Percentiles rank a stretch among this genome's conserved stretches.
phyloP scores from a whole-genome alignment of 1,284 basidiomycete genomes.

The Apiotrichum akiyoshidainum region DNA sequence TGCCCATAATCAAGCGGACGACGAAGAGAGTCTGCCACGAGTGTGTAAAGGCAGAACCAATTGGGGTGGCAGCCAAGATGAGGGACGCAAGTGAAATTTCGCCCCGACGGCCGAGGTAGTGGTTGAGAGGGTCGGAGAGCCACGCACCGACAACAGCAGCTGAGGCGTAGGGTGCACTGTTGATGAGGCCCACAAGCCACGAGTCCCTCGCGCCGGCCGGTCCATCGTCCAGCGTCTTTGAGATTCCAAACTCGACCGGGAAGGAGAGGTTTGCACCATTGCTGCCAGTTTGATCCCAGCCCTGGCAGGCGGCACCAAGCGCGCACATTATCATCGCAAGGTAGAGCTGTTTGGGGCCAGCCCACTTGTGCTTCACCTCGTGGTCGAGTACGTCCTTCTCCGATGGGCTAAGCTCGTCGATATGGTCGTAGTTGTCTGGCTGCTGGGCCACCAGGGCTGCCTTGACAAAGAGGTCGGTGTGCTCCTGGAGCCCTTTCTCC shows the following conservation, averaged over 20 bases:
- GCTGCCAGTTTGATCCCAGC: constrained; percentile 47
- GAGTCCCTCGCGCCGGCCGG: constrained; percentile 51
- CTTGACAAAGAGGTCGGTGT: constrained; percentile 52
- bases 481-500: constrained; percentile 53
- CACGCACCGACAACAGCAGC: constrained; percentile 53
- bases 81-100: constrained; percentile 49
- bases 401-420: constrained; percentile 59
- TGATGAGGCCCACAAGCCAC: constrained; percentile 70
- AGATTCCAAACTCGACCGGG: constrained; percentile 62
- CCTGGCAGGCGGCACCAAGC: constrained; percentile 16
- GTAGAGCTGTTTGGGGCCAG: constrained; percentile 15
- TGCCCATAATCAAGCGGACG: not conserved
- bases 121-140: constrained; percentile 56
- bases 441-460: constrained; percentile 66
- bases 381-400: constrained; percentile 56
- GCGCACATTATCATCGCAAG: constrained; percentile 25
- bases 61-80: too few relatives aligned
- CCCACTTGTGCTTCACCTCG: constrained; percentile 48
- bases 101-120: constrained; percentile 60
- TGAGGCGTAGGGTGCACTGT: constrained; percentile 69
- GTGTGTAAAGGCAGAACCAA: too few relatives aligned
- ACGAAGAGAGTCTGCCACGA: too few relatives aligned
- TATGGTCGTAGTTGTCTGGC: constrained; percentile 52
- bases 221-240: constrained; percentile 26
- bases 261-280: constrained; percentile 64